A percentile compares a stretch with the other conserved stretches of the same genome.
phyloP scores from a whole-genome alignment of 805 yeast species.

The Myxozyma melibiosi region DNA sequence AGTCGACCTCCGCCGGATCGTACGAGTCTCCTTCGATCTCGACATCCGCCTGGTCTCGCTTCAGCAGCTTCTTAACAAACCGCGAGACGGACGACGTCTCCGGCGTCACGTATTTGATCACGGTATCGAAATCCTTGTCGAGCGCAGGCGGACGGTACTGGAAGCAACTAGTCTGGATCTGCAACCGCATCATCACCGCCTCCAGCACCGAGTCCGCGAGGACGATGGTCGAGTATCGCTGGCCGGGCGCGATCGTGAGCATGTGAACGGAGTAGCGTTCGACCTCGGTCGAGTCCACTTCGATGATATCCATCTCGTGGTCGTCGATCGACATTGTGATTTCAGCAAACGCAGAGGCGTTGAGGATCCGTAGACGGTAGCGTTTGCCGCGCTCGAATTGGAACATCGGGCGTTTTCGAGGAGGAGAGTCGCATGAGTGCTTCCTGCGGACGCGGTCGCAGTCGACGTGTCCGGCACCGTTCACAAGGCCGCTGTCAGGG shows the following conservation, averaged over 20 bases:
- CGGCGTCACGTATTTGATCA: neutral
- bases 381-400: slow-evolving; percentile 13
- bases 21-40: neutral
- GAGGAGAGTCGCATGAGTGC: neutral
- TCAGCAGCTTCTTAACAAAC: neutral
- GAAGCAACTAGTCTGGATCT: slow-evolving; percentile 25
- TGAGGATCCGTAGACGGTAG: slow-evolving; percentile 27
- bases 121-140: slow-evolving; percentile 8
- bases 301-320: slow-evolving; percentile 21
- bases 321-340: slow-evolving; percentile 25
- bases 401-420: slow-evolving; percentile 1
- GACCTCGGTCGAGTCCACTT: slow-evolving; percentile 30
- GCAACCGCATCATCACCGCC: slow-evolving; percentile 15
- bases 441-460: slow-evolving; percentile 8
- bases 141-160: slow-evolving; percentile 10
- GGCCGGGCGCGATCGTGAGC: slow-evolving; percentile 26
- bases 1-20: neutral
- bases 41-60: neutral
- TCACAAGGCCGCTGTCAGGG: slow-evolving; percentile 15
- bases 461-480: slow-evolving; percentile 18
- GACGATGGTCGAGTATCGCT: slow-evolving; percentile 29
- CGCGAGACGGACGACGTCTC: neutral
- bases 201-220: slow-evolving; percentile 13
- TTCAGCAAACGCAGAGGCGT: slow-evolving; percentile 25
- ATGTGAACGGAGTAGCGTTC: slow-evolving; percentile 2